Evolutionary conservation across 2,329 filamentous ascomycete genomes (phyloP).

Genomic region (Ophiosphaerella korrae): DNA sequence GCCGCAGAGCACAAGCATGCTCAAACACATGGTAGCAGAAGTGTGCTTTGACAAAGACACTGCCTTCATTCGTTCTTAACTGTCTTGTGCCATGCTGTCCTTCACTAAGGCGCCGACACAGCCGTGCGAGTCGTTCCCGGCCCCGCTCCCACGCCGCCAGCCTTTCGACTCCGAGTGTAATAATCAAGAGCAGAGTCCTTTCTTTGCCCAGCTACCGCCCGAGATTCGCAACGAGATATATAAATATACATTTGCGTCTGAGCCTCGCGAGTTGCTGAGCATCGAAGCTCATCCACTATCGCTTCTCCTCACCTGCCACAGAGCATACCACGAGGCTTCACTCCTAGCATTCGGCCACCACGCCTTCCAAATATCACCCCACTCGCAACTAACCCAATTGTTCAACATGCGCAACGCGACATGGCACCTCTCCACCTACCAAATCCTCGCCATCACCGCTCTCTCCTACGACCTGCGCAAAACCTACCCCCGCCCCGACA

Average conservation of each 20-base stretch:
- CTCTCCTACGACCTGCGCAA: conserved; percentile 1
- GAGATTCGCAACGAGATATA: conserved; percentile 17
- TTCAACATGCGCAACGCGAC: neutral
- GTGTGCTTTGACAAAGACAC: neutral
- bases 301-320: conserved; percentile 13
- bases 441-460: conserved; percentile 3
- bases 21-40: neutral
- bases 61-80: neutral
- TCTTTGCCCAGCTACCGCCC: conserved; percentile 8
- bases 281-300: conserved; percentile 8
- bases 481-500: neutral
- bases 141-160: neutral
- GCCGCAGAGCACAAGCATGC: conserved; percentile 1
- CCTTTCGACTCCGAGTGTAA: neutral
- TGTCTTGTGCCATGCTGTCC: neutral
- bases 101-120: neutral
- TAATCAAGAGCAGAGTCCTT: conserved; percentile 3
- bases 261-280: neutral
- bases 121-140: neutral
- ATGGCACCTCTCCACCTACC: neutral
- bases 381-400: neutral
- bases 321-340: conserved; percentile 8
- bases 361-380: conserved; percentile 2
- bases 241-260: conserved; percentile 3
- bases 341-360: conserved; percentile 8